Conservation (phyloP, 2,329 filamentous ascomycete genomes). For the Pyricularia grisea region DNA sequence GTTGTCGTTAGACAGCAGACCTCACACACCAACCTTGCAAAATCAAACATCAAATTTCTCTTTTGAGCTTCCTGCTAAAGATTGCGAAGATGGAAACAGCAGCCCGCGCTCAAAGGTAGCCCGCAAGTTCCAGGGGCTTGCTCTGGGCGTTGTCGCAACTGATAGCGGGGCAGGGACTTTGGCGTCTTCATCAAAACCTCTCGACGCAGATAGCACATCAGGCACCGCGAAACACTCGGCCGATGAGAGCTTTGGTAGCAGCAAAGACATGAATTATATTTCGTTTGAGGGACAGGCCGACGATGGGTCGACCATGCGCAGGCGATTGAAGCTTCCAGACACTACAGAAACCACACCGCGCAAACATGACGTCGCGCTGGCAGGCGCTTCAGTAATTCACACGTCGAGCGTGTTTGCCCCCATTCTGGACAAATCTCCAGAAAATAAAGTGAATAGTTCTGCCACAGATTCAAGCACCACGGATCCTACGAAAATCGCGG, state of each 20-base stretch:
- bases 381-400: not conserved
- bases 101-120: slow-evolving; percentile 45
- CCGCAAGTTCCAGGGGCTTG: slow-evolving; percentile 41
- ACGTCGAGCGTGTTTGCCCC: not conserved
- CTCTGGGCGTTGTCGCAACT: slow-evolving; percentile 35
- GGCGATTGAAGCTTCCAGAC: slow-evolving; percentile 13
- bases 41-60: slow-evolving; percentile 2
- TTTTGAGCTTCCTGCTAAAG: slow-evolving; percentile 4
- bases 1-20: slow-evolving; percentile 11
- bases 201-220: not conserved
- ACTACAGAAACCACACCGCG: slow-evolving; percentile 2
- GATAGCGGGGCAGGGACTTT: not conserved
- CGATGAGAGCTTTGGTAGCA: not conserved
- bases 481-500: not conserved
- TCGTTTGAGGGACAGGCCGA: slow-evolving; percentile 5
- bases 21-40: slow-evolving; percentile 2
- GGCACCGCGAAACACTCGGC: not conserved
- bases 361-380: slow-evolving; percentile 9
- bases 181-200: not conserved
- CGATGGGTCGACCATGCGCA: slow-evolving; percentile 10
- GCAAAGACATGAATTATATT: not conserved
- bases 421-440: not conserved
- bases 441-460: not conserved
- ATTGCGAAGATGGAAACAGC: slow-evolving; percentile 33
- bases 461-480: not conserved